These are phyloP conservation scores for Hypoxylon subgilvum DNA, from an alignment of 495 filamentous ascomycete genomes.

Conservation along the genomic window DNA sequence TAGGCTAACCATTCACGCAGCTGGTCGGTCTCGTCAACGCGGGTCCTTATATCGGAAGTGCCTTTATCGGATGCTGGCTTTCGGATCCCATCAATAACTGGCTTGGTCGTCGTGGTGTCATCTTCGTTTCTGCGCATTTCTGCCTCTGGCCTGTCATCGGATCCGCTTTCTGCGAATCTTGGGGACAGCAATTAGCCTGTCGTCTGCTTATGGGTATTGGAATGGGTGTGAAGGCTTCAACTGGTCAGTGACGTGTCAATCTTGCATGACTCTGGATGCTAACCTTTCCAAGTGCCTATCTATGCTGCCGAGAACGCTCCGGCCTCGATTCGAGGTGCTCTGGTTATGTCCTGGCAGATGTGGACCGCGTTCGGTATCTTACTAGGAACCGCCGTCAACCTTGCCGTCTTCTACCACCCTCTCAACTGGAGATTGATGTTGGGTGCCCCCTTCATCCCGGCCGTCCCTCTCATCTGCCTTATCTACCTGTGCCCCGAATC, in stretches of 20 bases:
- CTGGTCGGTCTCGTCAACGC: slow-evolving; percentile 59
- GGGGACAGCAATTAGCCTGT: slow-evolving; percentile 65
- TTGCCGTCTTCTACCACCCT: slow-evolving; percentile 63
- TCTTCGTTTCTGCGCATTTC: slow-evolving; percentile 70
- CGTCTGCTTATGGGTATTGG: slow-evolving; percentile 74
- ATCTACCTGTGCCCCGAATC: slow-evolving; percentile 79
- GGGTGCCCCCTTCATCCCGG: slow-evolving; percentile 78
- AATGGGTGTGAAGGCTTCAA: slow-evolving; percentile 68
- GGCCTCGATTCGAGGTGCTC: slow-evolving; percentile 72
- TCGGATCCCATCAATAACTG: slow-evolving; percentile 72
- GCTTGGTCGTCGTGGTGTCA: slow-evolving; percentile 70
- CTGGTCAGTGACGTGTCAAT: slow-evolving; percentile 29
- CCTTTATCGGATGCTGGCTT: slow-evolving; percentile 67
- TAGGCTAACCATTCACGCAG: slow-evolving; percentile 16
- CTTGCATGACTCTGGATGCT: slow-evolving; percentile 38
- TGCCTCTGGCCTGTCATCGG: slow-evolving; percentile 67
- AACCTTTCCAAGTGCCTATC: slow-evolving; percentile 65
- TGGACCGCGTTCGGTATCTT: slow-evolving; percentile 87
- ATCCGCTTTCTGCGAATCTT: slow-evolving; percentile 67
- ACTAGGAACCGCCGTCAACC: slow-evolving; percentile 71
- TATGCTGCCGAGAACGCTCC: slow-evolving; percentile 80
- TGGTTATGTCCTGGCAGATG: slow-evolving; percentile 88
- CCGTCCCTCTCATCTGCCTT: slow-evolving; percentile 67
- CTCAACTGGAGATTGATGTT: slow-evolving; percentile 77
- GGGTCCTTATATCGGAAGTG: slow-evolving; percentile 58